phyloP scores from a whole-genome alignment of 2,329 filamentous ascomycete genomes.

The Trichoderma sp. region DNA sequence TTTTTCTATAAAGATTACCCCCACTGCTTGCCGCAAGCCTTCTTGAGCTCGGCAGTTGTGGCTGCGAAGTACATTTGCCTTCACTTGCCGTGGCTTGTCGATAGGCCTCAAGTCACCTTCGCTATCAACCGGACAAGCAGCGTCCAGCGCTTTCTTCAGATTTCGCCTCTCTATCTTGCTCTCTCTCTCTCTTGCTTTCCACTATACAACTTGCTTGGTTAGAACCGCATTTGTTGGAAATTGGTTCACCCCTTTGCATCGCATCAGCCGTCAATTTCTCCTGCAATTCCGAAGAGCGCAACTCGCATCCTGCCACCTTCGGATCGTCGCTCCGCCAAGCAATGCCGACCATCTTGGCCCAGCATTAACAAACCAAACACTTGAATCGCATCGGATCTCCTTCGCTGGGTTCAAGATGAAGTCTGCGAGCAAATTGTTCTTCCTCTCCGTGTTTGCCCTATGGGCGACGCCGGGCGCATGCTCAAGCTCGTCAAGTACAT shows the following conservation, averaged over 20 bases:
- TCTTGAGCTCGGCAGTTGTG: background rate
- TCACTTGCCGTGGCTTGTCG: slow-evolving; percentile 24
- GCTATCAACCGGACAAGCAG: slow-evolving; percentile 6
- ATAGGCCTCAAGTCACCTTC: slow-evolving; percentile 11
- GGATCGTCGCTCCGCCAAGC: slow-evolving; percentile 11
- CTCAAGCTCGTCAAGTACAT: slow-evolving; percentile 50
- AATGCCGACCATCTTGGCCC: slow-evolving; percentile 2
- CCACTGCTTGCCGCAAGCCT: background rate
- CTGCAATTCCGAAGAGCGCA: background rate
- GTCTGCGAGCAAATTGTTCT: slow-evolving; percentile 57
- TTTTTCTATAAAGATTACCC: slow-evolving; percentile 12
- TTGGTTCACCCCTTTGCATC: background rate
- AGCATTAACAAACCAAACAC: background rate
- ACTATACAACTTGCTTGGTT: background rate
- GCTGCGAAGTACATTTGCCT: slow-evolving; percentile 3
- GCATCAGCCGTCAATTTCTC: background rate
- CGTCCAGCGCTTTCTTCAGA: background rate
- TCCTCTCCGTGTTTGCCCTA: slow-evolving; percentile 58
- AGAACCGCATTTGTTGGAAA: background rate
- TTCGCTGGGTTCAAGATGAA: slow-evolving; percentile 46
- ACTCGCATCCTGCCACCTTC: background rate
- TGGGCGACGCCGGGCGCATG: slow-evolving; percentile 55
- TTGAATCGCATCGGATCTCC: background rate
- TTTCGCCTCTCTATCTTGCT: background rate
- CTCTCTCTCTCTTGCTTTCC: background rate